These are phyloP conservation scores for Durotheca rogersii DNA, from an alignment of 495 filamentous ascomycete species.

Conservation along the genomic window DNA sequence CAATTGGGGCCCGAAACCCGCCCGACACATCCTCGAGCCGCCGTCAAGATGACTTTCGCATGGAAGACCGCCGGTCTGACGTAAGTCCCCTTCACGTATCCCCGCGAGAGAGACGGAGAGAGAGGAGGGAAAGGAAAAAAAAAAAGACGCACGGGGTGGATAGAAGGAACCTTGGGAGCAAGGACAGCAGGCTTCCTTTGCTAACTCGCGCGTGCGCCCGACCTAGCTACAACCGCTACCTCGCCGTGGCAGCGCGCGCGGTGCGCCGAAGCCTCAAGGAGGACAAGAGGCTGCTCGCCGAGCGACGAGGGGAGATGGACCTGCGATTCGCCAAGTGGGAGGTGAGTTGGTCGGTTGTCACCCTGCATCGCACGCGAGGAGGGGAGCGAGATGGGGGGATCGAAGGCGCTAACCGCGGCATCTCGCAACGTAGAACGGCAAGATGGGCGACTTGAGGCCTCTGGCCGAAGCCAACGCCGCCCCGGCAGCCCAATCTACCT, in stretches of 20 bases:
- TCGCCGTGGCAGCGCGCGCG: conserved; percentile 72
- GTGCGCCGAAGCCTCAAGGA: conserved; percentile 95
- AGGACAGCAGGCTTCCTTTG: too few relatives aligned
- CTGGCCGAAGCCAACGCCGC: conserved; percentile 71
- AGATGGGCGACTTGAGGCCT: conserved; percentile 83
- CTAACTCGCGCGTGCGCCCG: conserved; percentile 30
- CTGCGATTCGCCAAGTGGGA: conserved; percentile 95
- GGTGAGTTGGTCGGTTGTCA: conserved; percentile 58
- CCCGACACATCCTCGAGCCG: conserved; percentile 36
- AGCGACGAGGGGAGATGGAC: conserved; percentile 87
- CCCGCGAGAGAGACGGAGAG: too few relatives aligned
- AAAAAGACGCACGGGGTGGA: too few relatives aligned
- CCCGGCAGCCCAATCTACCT: conserved; percentile 53
- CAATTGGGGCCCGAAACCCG: conserved; percentile 26
- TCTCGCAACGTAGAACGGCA: conserved; percentile 74
- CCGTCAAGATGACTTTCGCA: conserved; percentile 88
- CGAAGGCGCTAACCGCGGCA: too few relatives aligned
- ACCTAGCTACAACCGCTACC: conserved; percentile 82
- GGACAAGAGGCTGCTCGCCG: conserved; percentile 76
- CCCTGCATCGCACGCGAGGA: conserved; percentile 7
- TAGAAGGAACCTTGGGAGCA: too few relatives aligned
- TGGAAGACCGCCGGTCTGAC: conserved; percentile 98
- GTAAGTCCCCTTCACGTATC: conserved; percentile 59
- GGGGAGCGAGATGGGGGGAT: neutral
- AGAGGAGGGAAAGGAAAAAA: too few relatives aligned